Evolutionary conservation across 345 rosid genomes (phyloP), one percentile per base, ranked within the genome.

Genomic region (Lepidium aucheri): DNA sequence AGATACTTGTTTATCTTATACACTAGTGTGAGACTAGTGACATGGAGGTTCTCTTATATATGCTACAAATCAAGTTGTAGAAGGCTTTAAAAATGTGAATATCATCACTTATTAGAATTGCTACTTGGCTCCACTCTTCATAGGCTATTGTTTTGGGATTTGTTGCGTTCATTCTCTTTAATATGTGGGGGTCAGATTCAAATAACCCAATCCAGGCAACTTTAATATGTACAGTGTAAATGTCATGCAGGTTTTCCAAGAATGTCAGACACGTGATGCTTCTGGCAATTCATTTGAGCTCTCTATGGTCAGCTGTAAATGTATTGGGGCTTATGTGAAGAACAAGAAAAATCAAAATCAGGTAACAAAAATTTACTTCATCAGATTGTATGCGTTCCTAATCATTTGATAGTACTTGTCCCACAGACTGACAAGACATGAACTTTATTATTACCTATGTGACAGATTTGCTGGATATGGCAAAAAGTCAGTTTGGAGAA

Each of bases 381-480:
- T 39, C 43, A 72, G 39, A 52, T 43, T 36, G 22, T 63, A 4
- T 45, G 35, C 11, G 18, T 49, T 42, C 60, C 52, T n/a, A 45
- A 44, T 20, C 8, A 28, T 64, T 42, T 20, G 68, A 52, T 30
- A 64, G 40, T 16, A 60, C 41, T 50, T 14, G 20, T 47, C 43
- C 3, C 36, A 53, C 49, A 32, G n/a, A 16, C 50, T 43, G 36
- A 70, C 77, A 46, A 28, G 18, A 43, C 59, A 33, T 50, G 7
- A 17, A 43, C 20, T 46, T 44, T 33, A 36, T 44, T 33, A 36
- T 36, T 67, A 24, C 54, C 63, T 71, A 5, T 61, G 24, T 17
- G 51, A 43, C 88, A 94, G 97, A 89, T 94, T 76, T 88, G 96
- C 79, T 94, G 99, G 99, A 73, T 65, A 12, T 94, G 95, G 95